Evolutionary conservation across 495 filamentous ascomycete genomes (phyloP), one percentile per base, ranked within the genome.

Genomic region (Daldinia decipiens): DNA sequence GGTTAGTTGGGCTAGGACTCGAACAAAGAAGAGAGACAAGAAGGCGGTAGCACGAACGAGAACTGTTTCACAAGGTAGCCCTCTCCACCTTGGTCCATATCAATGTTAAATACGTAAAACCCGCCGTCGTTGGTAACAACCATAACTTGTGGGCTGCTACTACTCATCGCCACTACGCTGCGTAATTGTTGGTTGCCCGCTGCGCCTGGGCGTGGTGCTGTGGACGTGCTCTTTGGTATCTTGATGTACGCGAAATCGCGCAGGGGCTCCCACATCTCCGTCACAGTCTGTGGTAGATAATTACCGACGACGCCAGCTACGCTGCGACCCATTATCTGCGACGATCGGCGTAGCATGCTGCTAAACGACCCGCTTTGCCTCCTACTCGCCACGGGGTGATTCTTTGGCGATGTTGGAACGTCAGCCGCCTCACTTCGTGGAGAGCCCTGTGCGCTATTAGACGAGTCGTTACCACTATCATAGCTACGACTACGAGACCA

Each of bases 211-310:
- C 51, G 81, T 79, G 62, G 78, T 3, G 75, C 52, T 74, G 65
- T 78, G 63, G 71, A 66, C 24, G 74, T 72, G 31, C 75, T 78
- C 74, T 90, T 92, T n/a, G 95, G 95, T 27, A 99, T 85, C 78
- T 94, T 97, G 73, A 98, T 90, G 86, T 92, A 97, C 1, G 95
- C 95, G 80, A 99, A 98, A 78, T 99, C 96, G 52, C 95, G 87
- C 50, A 92, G 85, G 13, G 95, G 95, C 75, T 99, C 96, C 93
- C 93, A 98, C 87, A 98, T 97, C 80, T 98, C 93, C 24, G 93
- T 93, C 5, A 99, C 94, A 0, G 93, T 91, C 73, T 89, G 90
- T 1, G 95, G 95, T 7, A 99, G 85, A 73, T 99, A 99, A 0
- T 93, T 92, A 4, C 93, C 95, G 17, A 97, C 91, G 29, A 90